Conservation (phyloP, 202 grass and related monocot genomes). For the Carex arenaria region DNA sequence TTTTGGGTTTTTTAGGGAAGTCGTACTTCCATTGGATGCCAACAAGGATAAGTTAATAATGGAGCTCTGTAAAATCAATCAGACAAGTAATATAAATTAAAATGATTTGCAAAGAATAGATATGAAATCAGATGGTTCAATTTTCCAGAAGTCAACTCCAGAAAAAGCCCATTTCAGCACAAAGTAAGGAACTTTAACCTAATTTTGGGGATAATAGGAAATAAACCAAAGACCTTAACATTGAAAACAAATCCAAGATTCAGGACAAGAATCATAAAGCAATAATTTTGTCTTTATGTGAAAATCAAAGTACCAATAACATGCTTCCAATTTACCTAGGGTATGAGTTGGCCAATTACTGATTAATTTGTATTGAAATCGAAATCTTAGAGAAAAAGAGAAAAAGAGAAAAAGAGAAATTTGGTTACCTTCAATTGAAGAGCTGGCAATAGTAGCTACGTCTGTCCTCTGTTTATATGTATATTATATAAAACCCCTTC, state of each 20-base stretch:
- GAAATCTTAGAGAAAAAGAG: neutral
- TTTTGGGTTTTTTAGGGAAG: neutral
- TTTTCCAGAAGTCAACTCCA: neutral
- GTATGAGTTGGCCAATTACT: slow-evolving; percentile 4
- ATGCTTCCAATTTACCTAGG: neutral
- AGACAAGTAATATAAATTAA: neutral
- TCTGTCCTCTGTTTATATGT: neutral
- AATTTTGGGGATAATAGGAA: neutral
- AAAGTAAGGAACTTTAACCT: neutral
- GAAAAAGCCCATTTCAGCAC: neutral
- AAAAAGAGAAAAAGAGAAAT: neutral
- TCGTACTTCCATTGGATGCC: slow-evolving; percentile 8
- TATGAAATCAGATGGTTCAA: neutral
- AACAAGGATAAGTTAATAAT: slow-evolving; percentile 1
- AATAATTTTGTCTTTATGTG: neutral
- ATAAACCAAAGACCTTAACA: neutral
- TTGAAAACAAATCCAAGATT: neutral
- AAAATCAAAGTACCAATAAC: neutral
- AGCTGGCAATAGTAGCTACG: neutral
- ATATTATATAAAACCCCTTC: neutral
- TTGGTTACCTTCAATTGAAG: slow-evolving; percentile 8
- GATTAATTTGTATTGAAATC: neutral
- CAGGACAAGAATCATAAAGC: neutral
- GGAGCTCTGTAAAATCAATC: slow-evolving; percentile 1
- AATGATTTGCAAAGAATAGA: neutral